Percentiles rank a stretch among this genome's conserved stretches.
These are phyloP conservation scores for Xylaria acuta DNA, from an alignment of 495 filamentous ascomycete species.

Conservation along the genomic window DNA sequence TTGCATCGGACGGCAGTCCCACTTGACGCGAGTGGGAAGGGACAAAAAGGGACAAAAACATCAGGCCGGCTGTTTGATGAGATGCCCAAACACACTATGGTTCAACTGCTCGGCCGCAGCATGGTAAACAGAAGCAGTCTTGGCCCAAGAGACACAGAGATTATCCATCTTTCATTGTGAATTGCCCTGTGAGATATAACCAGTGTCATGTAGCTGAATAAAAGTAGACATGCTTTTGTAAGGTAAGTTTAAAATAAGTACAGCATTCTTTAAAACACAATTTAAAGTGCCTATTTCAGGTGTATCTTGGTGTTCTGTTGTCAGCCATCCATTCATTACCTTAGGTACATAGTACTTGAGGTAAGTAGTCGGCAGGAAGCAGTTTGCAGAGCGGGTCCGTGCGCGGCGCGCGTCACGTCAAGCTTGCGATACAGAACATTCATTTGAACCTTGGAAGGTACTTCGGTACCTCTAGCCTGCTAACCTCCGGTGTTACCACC, in stretches of 20 bases:
- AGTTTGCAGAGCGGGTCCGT: slow-evolving; percentile 12
- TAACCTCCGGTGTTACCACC: not conserved
- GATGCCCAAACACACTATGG: slow-evolving; percentile 28
- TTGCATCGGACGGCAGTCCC: slow-evolving; percentile 30
- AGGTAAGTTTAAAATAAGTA: not conserved
- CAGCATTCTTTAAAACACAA: not conserved
- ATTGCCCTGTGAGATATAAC: not conserved
- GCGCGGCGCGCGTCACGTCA: slow-evolving; percentile 29
- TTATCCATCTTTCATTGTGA: slow-evolving; percentile 27
- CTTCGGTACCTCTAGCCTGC: not conserved
- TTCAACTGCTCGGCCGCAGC: slow-evolving; percentile 26
- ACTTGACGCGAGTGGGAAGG: slow-evolving; percentile 21
- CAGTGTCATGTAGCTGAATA: slow-evolving; percentile 8
- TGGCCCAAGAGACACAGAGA: slow-evolving; percentile 39
- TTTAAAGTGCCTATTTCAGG: not conserved
- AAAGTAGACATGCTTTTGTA: not conserved
- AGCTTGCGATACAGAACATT: not conserved
- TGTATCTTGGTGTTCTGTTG: not conserved
- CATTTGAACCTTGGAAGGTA: not conserved
- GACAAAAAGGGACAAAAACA: slow-evolving; percentile 31
- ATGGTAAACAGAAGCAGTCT: slow-evolving; percentile 34
- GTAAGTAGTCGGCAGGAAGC: no score
- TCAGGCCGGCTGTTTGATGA: slow-evolving; percentile 37
- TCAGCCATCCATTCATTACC: no score
- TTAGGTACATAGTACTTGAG: no score